Base-by-base conservation (phyloP, 768 basidiomycete species). In the Leccinum imitatum region DNA sequence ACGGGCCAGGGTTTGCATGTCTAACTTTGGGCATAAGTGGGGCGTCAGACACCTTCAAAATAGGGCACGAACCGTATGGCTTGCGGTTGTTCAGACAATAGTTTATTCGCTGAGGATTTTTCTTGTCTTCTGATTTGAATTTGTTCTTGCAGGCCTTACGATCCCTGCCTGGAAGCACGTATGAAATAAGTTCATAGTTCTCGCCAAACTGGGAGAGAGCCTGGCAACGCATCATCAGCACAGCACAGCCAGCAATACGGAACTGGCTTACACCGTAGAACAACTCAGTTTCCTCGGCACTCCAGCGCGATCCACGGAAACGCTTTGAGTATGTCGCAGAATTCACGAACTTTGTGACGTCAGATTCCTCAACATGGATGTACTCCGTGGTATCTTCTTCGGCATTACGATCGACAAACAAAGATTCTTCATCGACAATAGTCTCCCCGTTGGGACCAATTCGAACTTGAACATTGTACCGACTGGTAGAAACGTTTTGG, bases 111-210 rank as follows among this genome's bases (percentile, higher is more conserved):
- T 80, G 81, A 30, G 86, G 80, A 70, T 95, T 88, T 70, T 84
- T 85, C 75, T 83, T 91, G 71, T 95, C 93, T 72, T 96, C 95
- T 0, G 86, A 81, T 67, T 92, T 95, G 78, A 94, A 96, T 70
- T 96, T 96, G 73, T 91, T 90, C 75, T 93, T 94, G 73, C 95
- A 93, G 27, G 93, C 87, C 68, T 90, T 92, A 19, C 94, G 82
- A 68, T 93, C 90, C 15, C 94, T 87, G 17, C 89, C 87, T 41
- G 92, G 91, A 19, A 96, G 80, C 13, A 94, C 81, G 65, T 87
- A 87, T 3, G 94, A 90, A 61, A 96, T 94, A 46, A 95, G 82
- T 71, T 95, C 93, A 68, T 95, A 96, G 66, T 95, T 94, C 71
- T 94, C 91, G 33, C 93, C 93, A 65, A 93, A 94, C 69, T 94